Percentiles rank a stretch among this genome's conserved stretches.
Conservation (phyloP, 768 basidiomycete species). For the Xerocomus brunneocitrinus region DNA sequence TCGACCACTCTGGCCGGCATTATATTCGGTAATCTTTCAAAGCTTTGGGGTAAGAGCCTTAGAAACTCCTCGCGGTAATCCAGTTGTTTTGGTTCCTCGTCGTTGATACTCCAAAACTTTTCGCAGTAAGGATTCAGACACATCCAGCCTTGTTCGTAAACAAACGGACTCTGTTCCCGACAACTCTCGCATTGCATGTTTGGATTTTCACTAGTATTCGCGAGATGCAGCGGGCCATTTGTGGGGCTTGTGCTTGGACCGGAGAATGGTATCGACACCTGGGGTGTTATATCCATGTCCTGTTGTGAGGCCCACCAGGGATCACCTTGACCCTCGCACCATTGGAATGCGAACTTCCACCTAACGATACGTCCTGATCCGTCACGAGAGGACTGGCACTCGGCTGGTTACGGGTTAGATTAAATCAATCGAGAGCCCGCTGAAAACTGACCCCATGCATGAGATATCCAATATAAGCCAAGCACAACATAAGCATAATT, state of each 20-base stretch:
- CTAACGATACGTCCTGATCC: constrained; percentile 54
- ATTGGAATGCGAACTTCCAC: constrained; percentile 81
- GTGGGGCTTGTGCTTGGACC: background rate
- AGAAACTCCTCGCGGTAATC: constrained; percentile 49
- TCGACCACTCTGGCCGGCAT: constrained; percentile 33
- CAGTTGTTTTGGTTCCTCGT: constrained; percentile 33
- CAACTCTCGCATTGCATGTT: constrained; percentile 41
- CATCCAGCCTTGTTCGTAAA: constrained; percentile 56
- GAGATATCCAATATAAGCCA: constrained; percentile 62
- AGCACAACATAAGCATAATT: constrained; percentile 50
- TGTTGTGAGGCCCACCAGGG: constrained; percentile 44
- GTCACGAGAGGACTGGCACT: constrained; percentile 52
- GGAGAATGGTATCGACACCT: background rate
- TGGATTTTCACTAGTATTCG: background rate
- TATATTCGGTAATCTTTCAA: constrained; percentile 36
- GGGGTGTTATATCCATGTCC: background rate
- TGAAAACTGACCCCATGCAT: constrained; percentile 43
- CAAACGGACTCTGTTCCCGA: constrained; percentile 38
- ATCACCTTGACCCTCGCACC: constrained; percentile 67
- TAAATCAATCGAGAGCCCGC: background rate
- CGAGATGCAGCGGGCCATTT: background rate
- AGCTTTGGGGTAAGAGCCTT: constrained; percentile 28
- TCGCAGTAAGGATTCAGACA: constrained; percentile 60
- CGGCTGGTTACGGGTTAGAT: constrained; percentile 39
- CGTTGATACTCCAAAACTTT: constrained; percentile 47